Base-by-base conservation (phyloP, 2,329 filamentous ascomycete genomes). In the Cytospora paraplurivora region DNA sequence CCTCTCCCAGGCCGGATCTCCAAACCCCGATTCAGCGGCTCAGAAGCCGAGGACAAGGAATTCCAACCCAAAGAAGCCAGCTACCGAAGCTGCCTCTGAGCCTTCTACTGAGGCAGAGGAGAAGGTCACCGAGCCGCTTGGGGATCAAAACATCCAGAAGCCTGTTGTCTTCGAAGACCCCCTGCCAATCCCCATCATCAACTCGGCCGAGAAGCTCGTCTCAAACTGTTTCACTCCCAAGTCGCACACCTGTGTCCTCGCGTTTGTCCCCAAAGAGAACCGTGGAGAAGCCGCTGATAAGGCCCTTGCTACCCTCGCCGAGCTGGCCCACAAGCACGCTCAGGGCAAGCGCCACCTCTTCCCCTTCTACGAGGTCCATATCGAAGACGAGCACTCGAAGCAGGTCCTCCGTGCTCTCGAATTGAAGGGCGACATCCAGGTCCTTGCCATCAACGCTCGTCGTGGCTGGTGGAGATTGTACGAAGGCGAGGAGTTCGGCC, bases 381-480 rank as follows among this genome's bases (percentile, higher is more conserved):
- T 79, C 50, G 79, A 82, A 44, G 89, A 89, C 68, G 75, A 81
- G n/a, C 82, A 82, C 8, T 83, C 84, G 0, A 75, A 78, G 1
- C 74, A 76, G 6, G 75, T 94, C 5, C 80, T 87, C 62, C 77
- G 81, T 49, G 79, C 82, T n/a, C 84, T 97, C 19, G 83, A 80
- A 0, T 80, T 97, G 27, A 47, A 35, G 3, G 78, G 79, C 1
- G 78, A 85, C 7, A 79, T 92, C 17, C 88, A 93, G 72, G 77
- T 98, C 52, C 81, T 98, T 61, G 93, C 93, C 17, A 75, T 96
- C 64, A 97, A 97, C 75, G 90, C 86, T 37, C 92, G 93, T 71
- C 87, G 93, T 60, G 84, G 85, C 50, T 99, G 95, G 95, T 96
- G 88, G 85, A 89, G 90, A 71, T 85, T 84, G 63, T 95, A 91